phyloP scores from a whole-genome alignment of 148 eudicot genomes.

The Camellia lanceoleosa region DNA sequence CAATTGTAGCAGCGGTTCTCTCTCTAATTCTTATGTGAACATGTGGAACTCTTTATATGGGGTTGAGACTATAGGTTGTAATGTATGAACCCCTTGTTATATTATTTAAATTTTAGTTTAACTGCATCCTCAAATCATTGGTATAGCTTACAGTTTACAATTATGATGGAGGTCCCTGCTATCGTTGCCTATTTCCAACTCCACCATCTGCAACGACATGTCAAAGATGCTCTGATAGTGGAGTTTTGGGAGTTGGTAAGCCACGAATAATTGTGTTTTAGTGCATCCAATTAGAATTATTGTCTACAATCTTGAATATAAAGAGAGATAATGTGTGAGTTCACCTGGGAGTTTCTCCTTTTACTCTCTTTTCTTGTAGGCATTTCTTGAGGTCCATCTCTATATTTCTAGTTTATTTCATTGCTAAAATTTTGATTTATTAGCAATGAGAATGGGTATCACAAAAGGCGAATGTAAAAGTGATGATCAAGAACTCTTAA shows the following conservation, averaged over 20 bases:
- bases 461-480: too few species aligned
- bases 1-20: neutral
- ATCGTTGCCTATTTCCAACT: slow-evolving; percentile 88
- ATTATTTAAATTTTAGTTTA: neutral
- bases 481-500: too few species aligned
- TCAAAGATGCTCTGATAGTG: slow-evolving; percentile 96
- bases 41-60: neutral
- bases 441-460: too few species aligned
- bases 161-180: slow-evolving; percentile 95
- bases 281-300: neutral
- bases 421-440: neutral
- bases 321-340: too few species aligned
- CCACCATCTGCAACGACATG: slow-evolving; percentile 91
- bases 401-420: neutral
- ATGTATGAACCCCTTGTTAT: neutral
- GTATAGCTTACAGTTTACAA: slow-evolving; percentile 90
- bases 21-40: neutral
- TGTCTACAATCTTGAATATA: neutral
- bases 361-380: neutral
- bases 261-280: neutral
- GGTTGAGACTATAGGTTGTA: slow-evolving; percentile 1
- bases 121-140: slow-evolving; percentile 16
- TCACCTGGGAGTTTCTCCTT: too few species aligned
- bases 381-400: neutral
- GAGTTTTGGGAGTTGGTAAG: slow-evolving; percentile 97